Base-by-base conservation (phyloP, 148 eudicot genomes). In the Polygonum aviculare region DNA sequence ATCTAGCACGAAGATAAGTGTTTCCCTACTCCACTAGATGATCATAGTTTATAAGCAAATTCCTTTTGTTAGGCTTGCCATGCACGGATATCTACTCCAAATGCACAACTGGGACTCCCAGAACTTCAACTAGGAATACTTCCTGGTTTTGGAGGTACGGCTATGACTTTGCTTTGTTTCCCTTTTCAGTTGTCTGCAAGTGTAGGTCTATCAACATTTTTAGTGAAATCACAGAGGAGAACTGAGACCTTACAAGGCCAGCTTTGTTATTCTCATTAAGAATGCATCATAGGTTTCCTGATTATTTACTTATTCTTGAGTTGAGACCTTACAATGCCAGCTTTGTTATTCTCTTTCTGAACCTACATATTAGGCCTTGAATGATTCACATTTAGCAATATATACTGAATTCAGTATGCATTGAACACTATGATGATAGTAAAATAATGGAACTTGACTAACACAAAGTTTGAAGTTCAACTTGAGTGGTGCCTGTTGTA, bases 121-220 rank as follows among this genome's bases (percentile, higher is more conserved):
- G 98, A 95, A 84, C 92, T 95, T 87, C 96, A 89, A 87, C 90
- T 95, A 65, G 98, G 98, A 57, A 44, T 95, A 77, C 82, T 95
- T 74, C 98, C 98, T 52, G 98, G 98, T 69, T 92, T 92, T 83
- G 98, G 98, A 92, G 98, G 98, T 95, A 90, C 26, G 11, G 15
- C 57, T 11, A 16, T 80, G 79, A 44, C 47, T 44, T 45, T 44
- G 50, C 75, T 41, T 72, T 38, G 7, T 72, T 21, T 72, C 35
- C n/a, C 69, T 12, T 3, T 16, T 63, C n/a, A 12, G 63, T 57
- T 57, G 69, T 63, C 2, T 31, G 2, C 33, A 31, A 31, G 39
- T 63, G 39, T 57, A 19, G 21, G 63, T 57, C 7, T 57, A 21
- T 57, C 55, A 57, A 57, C 63, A 57, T 19, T 31, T 12, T 33